Evolutionary conservation across 495 filamentous ascomycete species (phyloP), one percentile per base, ranked within the genome.

Genomic region (Hypoxylon intermedium): DNA sequence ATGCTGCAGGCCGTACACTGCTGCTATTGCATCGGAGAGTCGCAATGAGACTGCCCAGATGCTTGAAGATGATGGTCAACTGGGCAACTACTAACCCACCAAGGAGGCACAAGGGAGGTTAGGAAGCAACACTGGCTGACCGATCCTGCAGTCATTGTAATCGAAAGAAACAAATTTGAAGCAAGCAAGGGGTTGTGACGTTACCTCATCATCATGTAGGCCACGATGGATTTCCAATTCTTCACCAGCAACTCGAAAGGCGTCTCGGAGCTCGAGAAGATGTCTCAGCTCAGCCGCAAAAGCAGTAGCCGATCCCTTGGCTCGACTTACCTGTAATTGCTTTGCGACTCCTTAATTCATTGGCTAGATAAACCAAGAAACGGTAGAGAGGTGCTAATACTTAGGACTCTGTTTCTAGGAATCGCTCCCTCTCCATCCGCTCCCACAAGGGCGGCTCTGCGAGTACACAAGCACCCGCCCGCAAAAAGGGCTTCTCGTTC

Each of bases 401-500:
- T 67, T 52, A 49, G 38, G 43, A 42, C 2, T 3, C 44, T 47
- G 0, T 51, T 37, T 21, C 19, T 36, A 79, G 79, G 77, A 75
- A 79, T 52, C 77, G 79, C 15, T 74, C 78, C 21, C 71, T 83
- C 56, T 81, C 79, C 12, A 82, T 87, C 70, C 82, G 86, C 52
- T 84, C 85, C 47, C 70, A 68, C 49, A 67, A 74, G 44, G 68
- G 75, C 50, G 84, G 80, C 18, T 82, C 85, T 67, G 79, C 82
- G 58, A 42, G 41, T 23, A 20, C 62, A 0, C 61, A 54, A 7
- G 42, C 60, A 33, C 62, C 65, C 18, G 37, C 65, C 0, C 66
- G 64, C 37, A 58, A 53, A 21, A 71, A 69, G 42, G 72, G 71
- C 33, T 95, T 97, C 82, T 89, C 83, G 56, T 85, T 97, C 75